Percentiles rank a stretch among this genome's conserved stretches.
Conservation (phyloP, 768 basidiomycete genomes). For the Psilocybe cubensis region DNA sequence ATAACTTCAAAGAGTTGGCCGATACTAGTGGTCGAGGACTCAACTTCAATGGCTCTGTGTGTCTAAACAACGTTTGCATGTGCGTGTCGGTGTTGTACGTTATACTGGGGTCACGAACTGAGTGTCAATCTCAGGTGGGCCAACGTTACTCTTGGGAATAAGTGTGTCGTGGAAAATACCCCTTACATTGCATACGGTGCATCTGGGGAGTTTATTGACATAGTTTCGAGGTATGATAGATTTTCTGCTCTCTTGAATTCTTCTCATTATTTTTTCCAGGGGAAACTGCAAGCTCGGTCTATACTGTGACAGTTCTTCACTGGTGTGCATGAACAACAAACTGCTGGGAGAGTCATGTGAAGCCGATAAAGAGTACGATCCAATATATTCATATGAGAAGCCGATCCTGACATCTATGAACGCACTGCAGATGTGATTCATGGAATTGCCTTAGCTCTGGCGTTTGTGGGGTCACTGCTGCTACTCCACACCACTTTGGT, state of each 20-base stretch:
- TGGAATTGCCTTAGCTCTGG: slow-evolving; percentile 71
- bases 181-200: slow-evolving; percentile 72
- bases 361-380: slow-evolving; percentile 51
- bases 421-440: slow-evolving; percentile 59
- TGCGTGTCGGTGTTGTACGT: slow-evolving; percentile 37
- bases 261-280: slow-evolving; percentile 34
- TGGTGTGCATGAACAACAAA: slow-evolving; percentile 64
- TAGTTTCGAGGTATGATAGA: slow-evolving; percentile 72
- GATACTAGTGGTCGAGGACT: slow-evolving; percentile 69
- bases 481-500: slow-evolving; percentile 63
- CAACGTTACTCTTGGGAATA: slow-evolving; percentile 65
- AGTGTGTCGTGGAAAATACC: slow-evolving; percentile 79
- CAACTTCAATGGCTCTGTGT: slow-evolving; percentile 83
- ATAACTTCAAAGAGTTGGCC: slow-evolving; percentile 62
- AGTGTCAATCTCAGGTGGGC: slow-evolving; percentile 61
- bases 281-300: slow-evolving; percentile 74
- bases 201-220: slow-evolving; percentile 67
- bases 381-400: neutral
- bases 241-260: neutral
- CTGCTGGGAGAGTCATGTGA: slow-evolving; percentile 59
- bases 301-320: slow-evolving; percentile 71
- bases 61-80: slow-evolving; percentile 85
- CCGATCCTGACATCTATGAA: neutral
- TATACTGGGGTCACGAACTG: neutral
- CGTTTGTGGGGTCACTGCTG: slow-evolving; percentile 64